Base-by-base conservation (phyloP, 140 eudicot species). In the Stevia rebaudiana region DNA sequence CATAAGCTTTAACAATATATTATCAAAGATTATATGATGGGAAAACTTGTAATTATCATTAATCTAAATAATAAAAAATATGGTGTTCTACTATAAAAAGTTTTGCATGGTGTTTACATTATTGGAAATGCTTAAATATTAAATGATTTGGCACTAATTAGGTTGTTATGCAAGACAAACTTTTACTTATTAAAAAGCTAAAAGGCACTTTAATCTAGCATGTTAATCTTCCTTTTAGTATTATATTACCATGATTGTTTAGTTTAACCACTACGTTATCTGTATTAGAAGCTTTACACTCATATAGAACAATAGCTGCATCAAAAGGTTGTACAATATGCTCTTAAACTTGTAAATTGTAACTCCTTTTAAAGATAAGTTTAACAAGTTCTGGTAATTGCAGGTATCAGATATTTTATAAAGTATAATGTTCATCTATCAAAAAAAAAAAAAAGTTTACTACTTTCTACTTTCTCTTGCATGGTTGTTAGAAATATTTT, bases 201-300 rank as follows among this genome's bases (percentile, higher is more conserved):
- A 65, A 65, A 65, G 71, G 19, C 61, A 48, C 60, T 36, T 33
- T 36, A 18, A 62, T 61, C 25, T 61, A 23, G 33, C 65, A 52
- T 48, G 36, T 47, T 40, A 51, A 72, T n/a, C 39, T 24, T 44
- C 42, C 42, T 56, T 23, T 67, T 50, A 37, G 12, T 67, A 37
- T 51, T 36, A 59, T 70, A 71, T 51, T 39, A 52, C 70, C 35
- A 37, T 52, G 36, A 65, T 47, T 73, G 68, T 73, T 65, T 66
- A 18, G 41, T 52, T 58, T 55, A 74, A 74, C 74, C 24, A 58
- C 79, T 67, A 54, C 74, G 67, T 48, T 67, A 44, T 66, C 15
- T 36, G 22, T 64, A 43, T 17, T 7, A 44, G 53, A 16, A 17
- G 28, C 44, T 24, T 71, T 25, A 24, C 37, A 36, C 62, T 66